These are phyloP conservation scores for Cryphonectria parasitica DNA, from an alignment of 2,329 filamentous ascomycete species.

Conservation along the genomic window DNA sequence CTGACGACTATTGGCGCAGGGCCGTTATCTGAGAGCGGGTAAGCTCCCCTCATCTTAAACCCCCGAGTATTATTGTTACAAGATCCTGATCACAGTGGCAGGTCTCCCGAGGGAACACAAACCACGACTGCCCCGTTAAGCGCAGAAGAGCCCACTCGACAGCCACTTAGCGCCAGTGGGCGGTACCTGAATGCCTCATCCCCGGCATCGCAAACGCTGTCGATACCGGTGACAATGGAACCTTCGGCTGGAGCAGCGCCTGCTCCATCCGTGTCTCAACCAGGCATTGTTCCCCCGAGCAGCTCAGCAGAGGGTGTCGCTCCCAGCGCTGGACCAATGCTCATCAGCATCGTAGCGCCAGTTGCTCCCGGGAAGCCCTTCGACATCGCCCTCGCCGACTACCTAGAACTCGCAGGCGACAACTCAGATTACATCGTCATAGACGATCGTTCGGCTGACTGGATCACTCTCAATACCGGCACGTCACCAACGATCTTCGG, in stretches of 20 bases:
- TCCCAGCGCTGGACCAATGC: not conserved
- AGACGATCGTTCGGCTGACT: slow-evolving; percentile 1
- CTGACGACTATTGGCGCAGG: not conserved
- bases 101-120: not conserved
- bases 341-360: not conserved
- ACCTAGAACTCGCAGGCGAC: not conserved
- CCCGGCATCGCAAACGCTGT: not conserved
- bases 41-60: not conserved
- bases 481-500: not conserved
- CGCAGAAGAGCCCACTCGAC: not conserved
- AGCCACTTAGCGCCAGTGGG: not conserved
- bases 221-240: not conserved
- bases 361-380: not conserved
- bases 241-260: not conserved
- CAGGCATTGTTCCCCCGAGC: not conserved
- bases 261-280: not conserved
- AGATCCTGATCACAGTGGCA: not conserved
- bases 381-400: not conserved
- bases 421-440: not conserved
- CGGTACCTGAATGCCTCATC: not conserved
- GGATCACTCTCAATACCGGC: not conserved
- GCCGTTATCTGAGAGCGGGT: not conserved
- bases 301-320: not conserved
- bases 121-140: not conserved
- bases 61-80: not conserved